phyloP scores from a whole-genome alignment of 139 green algal species.

The Micractinium sp. region DNA sequence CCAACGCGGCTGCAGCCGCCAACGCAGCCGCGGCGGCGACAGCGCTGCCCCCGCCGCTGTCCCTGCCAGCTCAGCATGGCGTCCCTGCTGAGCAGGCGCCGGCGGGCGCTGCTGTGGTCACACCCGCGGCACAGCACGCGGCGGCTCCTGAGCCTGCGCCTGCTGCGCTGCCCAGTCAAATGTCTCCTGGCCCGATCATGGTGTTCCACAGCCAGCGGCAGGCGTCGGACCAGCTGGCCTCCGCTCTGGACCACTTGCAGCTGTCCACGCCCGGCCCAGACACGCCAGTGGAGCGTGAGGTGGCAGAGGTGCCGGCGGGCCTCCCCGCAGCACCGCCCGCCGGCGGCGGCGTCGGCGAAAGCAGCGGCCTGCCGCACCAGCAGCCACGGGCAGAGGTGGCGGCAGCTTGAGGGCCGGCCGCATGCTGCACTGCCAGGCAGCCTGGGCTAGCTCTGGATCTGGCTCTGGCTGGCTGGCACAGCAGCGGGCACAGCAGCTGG shows the following conservation, averaged over 20 bases:
- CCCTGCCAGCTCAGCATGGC: not conserved
- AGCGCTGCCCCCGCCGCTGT: not conserved
- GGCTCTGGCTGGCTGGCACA: no score
- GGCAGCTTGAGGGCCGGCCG: not conserved
- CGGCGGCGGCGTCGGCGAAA: not conserved
- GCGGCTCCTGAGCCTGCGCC: not conserved
- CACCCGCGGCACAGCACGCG: not conserved
- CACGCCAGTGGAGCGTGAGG: not conserved
- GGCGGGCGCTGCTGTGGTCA: not conserved
- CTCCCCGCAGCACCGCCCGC: no score
- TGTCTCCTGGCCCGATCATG: not conserved
- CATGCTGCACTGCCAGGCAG: not conserved
- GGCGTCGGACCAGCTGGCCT: not conserved
- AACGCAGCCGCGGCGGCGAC: not conserved
- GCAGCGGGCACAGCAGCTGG: no score
- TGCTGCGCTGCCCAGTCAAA: not conserved
- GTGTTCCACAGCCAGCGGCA: not conserved
- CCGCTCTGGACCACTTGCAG: not conserved
- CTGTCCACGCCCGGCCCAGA: not conserved
- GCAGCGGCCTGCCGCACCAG: not conserved
- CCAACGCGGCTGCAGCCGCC: not conserved
- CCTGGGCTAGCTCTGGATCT: not conserved
- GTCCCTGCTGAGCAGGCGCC: not conserved
- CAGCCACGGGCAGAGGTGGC: not conserved
- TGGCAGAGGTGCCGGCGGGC: not conserved